These are phyloP conservation scores for Penicillium sp. DNA, from an alignment of 2,329 filamentous ascomycete genomes.

Conservation along the genomic window DNA sequence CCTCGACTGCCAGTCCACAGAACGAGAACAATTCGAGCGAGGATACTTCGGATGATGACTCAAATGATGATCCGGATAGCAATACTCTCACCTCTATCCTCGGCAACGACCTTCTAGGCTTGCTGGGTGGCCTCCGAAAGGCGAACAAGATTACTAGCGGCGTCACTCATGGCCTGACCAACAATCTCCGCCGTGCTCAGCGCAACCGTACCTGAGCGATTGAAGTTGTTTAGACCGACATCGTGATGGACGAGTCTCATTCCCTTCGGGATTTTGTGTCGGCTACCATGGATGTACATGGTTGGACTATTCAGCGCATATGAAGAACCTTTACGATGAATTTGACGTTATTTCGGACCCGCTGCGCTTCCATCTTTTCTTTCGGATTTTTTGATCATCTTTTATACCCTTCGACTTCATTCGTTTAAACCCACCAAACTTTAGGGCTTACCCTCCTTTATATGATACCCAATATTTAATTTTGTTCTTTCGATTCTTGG, in stretches of 20 bases:
- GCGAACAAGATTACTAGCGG: background rate
- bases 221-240: too few relatives aligned
- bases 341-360: background rate
- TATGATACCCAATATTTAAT: slow-evolving; percentile 7
- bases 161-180: background rate
- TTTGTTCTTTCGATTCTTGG: background rate
- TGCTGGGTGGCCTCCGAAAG: slow-evolving; percentile 1
- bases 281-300: background rate
- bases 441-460: background rate
- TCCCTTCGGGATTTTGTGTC: background rate
- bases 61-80: too few relatives aligned
- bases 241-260: background rate
- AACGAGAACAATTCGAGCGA: background rate
- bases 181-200: background rate
- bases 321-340: background rate
- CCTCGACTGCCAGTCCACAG: background rate
- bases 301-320: background rate
- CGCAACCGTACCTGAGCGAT: background rate
- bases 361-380: background rate
- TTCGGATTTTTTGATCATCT: background rate
- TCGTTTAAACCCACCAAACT: background rate
- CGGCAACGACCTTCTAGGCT: slow-evolving; percentile 1
- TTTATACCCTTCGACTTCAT: background rate
- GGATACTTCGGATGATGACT: too few relatives aligned
- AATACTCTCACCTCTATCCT: background rate